Percentiles rank a stretch among this genome's conserved stretches.
Evolutionary conservation across 176 grass and related monocot species (phyloP).

Genomic region (Poa pratensis): DNA sequence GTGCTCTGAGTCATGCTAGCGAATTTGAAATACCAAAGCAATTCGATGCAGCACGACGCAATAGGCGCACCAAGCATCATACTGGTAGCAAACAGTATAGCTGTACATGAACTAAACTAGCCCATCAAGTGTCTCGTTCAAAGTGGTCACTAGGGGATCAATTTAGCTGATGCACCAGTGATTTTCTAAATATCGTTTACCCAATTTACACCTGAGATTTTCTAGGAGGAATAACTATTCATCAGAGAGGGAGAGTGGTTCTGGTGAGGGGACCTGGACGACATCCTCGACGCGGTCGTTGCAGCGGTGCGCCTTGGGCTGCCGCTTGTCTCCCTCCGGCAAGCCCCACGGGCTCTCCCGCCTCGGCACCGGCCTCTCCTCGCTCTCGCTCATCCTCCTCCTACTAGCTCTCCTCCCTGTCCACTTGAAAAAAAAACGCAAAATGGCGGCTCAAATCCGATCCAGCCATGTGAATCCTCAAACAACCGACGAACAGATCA

Average conservation of each 20-base stretch:
- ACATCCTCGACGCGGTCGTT: conserved; percentile 91
- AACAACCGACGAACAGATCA: not conserved
- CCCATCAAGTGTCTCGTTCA: not conserved
- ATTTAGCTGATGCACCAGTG: not conserved
- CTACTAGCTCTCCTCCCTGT: not conserved
- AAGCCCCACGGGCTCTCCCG: conserved; percentile 86
- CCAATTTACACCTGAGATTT: not conserved
- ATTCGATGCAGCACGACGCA: not conserved
- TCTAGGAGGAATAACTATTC: not conserved
- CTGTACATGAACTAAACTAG: not conserved
- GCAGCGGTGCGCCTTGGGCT: conserved; percentile 86
- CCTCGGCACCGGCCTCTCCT: conserved; percentile 65
- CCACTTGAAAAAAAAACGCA: not conserved
- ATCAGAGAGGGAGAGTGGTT: not conserved
- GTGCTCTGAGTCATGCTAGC: not conserved
- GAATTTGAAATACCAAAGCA: not conserved
- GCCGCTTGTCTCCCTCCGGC: conserved; percentile 82
- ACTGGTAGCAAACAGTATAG: not conserved
- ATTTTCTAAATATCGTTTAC: not conserved
- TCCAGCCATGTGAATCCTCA: not conserved
- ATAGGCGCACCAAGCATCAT: not conserved
- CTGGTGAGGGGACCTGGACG: conserved; percentile 57
- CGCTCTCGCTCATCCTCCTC: conserved; percentile 69
- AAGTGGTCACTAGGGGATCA: no score
- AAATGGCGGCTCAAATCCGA: conserved; percentile 36